A percentile compares a stretch with the other conserved stretches of the same genome.
These are phyloP conservation scores for Megacollybia marginata DNA, from an alignment of 768 basidiomycete genomes.

Conservation along the genomic window DNA sequence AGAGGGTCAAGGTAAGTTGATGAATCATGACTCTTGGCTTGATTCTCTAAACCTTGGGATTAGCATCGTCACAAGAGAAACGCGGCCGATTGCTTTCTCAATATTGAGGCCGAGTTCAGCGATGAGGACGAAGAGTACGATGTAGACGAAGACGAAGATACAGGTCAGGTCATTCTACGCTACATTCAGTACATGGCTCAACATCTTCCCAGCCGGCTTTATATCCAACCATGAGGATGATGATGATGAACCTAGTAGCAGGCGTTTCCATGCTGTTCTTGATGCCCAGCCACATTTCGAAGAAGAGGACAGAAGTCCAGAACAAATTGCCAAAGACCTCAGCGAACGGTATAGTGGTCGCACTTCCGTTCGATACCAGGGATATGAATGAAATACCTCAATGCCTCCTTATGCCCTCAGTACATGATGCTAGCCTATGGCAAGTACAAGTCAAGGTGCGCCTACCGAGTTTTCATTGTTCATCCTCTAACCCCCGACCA, in stretches of 20 bases:
- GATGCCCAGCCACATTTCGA: conserved; percentile 62
- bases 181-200: not conserved
- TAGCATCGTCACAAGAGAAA: conserved; percentile 62
- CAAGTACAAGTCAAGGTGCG: conserved; percentile 87
- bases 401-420: conserved; percentile 90
- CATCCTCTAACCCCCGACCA: conserved; percentile 20
- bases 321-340: conserved; percentile 77
- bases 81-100: conserved; percentile 77
- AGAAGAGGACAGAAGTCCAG: conserved; percentile 71
- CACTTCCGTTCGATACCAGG: conserved; percentile 69
- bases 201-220: conserved; percentile 48
- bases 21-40: not conserved
- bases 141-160: conserved; percentile 69
- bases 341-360: conserved; percentile 69
- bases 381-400: conserved; percentile 94
- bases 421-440: conserved; percentile 94
- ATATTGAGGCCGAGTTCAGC: conserved; percentile 93
- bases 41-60: not conserved
- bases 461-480: not conserved
- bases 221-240: conserved; percentile 55
- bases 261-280: conserved; percentile 61
- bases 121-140: conserved; percentile 97
- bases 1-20: not conserved
- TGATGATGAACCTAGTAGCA: conserved; percentile 57
- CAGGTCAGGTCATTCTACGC: conserved; percentile 27